phyloP scores from a whole-genome alignment of 805 yeast genomes.

The Pichia paraexigua region DNA sequence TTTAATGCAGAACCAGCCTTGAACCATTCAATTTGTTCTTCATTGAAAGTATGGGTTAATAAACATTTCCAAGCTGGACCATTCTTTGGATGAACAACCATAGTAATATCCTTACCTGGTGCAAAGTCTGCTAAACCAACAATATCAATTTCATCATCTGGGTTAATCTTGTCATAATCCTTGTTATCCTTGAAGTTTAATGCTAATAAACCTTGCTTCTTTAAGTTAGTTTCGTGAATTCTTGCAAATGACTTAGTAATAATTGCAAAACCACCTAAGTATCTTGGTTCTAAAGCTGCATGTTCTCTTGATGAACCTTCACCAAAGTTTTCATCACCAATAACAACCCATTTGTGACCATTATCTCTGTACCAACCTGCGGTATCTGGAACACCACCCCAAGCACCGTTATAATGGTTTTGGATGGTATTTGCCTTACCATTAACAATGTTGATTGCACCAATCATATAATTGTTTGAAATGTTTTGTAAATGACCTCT shows the following conservation, averaged over 20 bases:
- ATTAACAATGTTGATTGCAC: slow-evolving; percentile 96
- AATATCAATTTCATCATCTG: slow-evolving; percentile 83
- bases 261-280: slow-evolving; percentile 96
- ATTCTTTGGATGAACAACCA: slow-evolving; percentile 65
- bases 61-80: slow-evolving; percentile 84
- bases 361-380: slow-evolving; percentile 91
- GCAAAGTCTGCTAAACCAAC: slow-evolving; percentile 77
- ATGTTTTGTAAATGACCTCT: slow-evolving; percentile 99
- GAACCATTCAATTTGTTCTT: slow-evolving; percentile 98
- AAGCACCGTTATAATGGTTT: slow-evolving; percentile 87
- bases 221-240: slow-evolving; percentile 98
- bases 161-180: slow-evolving; percentile 90
- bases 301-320: slow-evolving; percentile 99
- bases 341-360: slow-evolving; percentile 92
- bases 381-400: slow-evolving; percentile 94
- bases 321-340: slow-evolving; percentile 98
- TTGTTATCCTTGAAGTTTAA: slow-evolving; percentile 83
- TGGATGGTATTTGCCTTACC: slow-evolving; percentile 86
- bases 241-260: slow-evolving; percentile 97
- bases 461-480: slow-evolving; percentile 98
- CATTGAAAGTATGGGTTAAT: slow-evolving; percentile 93
- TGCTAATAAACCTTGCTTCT: slow-evolving; percentile 98
- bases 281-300: slow-evolving; percentile 99
- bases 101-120: slow-evolving; percentile 84
- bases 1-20: slow-evolving; percentile 98